A percentile compares a stretch with the other conserved stretches of the same genome.
Evolutionary conservation across 2,329 filamentous ascomycete genomes (phyloP).

Genomic region (Byssothecium circinans): DNA sequence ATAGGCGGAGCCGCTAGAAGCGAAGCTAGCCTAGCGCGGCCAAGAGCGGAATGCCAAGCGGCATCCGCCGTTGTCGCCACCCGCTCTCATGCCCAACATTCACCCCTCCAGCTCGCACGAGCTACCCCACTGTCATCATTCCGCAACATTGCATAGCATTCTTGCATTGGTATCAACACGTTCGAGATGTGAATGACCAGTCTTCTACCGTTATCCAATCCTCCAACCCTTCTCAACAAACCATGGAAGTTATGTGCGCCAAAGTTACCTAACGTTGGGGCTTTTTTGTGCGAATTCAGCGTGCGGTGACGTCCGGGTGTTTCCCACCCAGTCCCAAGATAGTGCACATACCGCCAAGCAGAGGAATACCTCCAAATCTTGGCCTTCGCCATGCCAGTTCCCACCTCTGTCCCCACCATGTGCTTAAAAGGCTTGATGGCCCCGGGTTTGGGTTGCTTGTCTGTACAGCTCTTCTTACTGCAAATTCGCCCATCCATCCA

Average conservation of each 20-base stretch:
- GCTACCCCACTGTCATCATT: constrained; percentile 15
- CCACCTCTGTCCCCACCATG: constrained; percentile 1
- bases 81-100: constrained; percentile 14
- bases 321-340: constrained; percentile 28
- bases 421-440: constrained; percentile 33
- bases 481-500: constrained; percentile 22
- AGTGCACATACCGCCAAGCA: constrained; percentile 13
- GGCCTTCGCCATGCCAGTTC: constrained; percentile 3
- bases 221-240: neutral
- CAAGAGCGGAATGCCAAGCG: constrained; percentile 31
- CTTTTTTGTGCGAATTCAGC: constrained; percentile 2
- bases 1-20: neutral
- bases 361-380: neutral
- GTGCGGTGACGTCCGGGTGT: constrained; percentile 26
- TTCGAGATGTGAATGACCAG: neutral
- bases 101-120: constrained; percentile 2
- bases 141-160: neutral
- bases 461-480: constrained; percentile 25
- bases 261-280: neutral
- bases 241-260: neutral
- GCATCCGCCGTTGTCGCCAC: constrained; percentile 15
- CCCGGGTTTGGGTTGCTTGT: constrained; percentile 37
- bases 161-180: neutral
- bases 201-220: neutral
- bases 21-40: constrained; percentile 7